These are phyloP conservation scores for Halophytophthora batemanensis DNA, from an alignment of 352 stramenopile species.

Conservation along the genomic window DNA sequence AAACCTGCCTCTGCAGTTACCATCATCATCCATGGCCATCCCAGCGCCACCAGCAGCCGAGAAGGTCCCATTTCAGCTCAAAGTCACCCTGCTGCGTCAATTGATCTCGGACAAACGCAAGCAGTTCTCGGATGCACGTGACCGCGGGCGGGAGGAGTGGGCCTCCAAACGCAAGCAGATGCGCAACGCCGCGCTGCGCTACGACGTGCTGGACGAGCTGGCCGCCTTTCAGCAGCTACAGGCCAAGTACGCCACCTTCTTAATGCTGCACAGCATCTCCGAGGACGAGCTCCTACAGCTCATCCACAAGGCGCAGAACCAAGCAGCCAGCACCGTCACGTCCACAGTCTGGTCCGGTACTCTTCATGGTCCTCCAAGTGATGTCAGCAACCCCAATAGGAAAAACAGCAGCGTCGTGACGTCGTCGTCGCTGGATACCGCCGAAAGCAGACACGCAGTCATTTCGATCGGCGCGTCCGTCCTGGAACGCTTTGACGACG, in stretches of 20 bases:
- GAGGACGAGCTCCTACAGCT: constrained; percentile 59
- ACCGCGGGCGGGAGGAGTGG: constrained; percentile 45
- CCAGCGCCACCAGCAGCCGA: constrained; percentile 17
- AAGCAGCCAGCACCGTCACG: constrained; percentile 6
- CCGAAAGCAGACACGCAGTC: constrained; percentile 3
- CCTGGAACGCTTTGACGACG: constrained; percentile 20
- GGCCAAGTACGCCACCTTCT: constrained; percentile 58
- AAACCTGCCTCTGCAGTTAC: constrained; percentile 2
- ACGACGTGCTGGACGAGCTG: constrained; percentile 71
- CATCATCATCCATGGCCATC: background rate
- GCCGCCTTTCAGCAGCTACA: constrained; percentile 59
- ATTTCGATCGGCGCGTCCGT: constrained; percentile 7
- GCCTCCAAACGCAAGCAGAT: constrained; percentile 40
- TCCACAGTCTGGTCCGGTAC: background rate
- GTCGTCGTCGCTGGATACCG: background rate
- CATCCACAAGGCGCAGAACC: constrained; percentile 42
- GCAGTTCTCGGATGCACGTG: constrained; percentile 40
- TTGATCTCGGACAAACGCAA: constrained; percentile 63
- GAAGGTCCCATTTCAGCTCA: constrained; percentile 54
- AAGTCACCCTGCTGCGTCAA: constrained; percentile 47
- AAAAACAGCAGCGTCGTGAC: background rate
- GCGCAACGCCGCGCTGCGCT: constrained; percentile 55
- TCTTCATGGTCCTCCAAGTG: background rate
- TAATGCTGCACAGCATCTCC: constrained; percentile 58
- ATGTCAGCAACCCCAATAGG: background rate